These are phyloP conservation scores for Chalciporus pseudorubinellus DNA, from an alignment of 768 basidiomycete species.

Conservation along the genomic window DNA sequence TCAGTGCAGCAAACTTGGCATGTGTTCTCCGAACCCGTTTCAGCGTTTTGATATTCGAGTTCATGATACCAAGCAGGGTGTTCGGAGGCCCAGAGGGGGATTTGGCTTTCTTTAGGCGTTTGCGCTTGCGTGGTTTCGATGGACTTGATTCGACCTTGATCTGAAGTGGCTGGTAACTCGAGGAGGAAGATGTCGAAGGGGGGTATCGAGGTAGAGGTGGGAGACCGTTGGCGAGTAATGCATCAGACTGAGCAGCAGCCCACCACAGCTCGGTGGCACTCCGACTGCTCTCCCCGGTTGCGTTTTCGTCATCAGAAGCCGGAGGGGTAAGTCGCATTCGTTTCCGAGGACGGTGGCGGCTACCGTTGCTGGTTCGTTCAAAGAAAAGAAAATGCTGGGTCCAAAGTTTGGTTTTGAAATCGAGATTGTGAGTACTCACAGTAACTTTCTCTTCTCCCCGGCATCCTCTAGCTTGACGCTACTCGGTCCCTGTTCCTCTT, in stretches of 20 bases:
- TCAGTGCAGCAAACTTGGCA: slow-evolving; percentile 62
- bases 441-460: slow-evolving; percentile 60
- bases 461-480: slow-evolving; percentile 28
- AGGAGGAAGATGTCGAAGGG: slow-evolving; percentile 19
- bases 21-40: slow-evolving; percentile 72
- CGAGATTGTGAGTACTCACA: slow-evolving; percentile 17
- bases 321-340: slow-evolving; percentile 50
- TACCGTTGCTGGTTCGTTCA: slow-evolving; percentile 20
- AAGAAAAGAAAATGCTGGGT: background rate
- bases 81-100: slow-evolving; percentile 30
- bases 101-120: slow-evolving; percentile 24
- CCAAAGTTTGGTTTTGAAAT: background rate
- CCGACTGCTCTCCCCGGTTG: slow-evolving; percentile 31
- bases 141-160: slow-evolving; percentile 13
- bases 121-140: slow-evolving; percentile 16
- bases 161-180: slow-evolving; percentile 3
- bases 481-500: slow-evolving; percentile 27
- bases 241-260: slow-evolving; percentile 63
- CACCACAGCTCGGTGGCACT: slow-evolving; percentile 68
- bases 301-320: slow-evolving; percentile 34
- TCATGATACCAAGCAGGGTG: slow-evolving; percentile 68
- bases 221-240: slow-evolving; percentile 61
- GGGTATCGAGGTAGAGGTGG: slow-evolving; percentile 45
- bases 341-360: slow-evolving; percentile 53
- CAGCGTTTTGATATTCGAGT: slow-evolving; percentile 72